Evolutionary conservation across 495 filamentous ascomycete species (phyloP), one percentile per base, ranked within the genome.

Genomic region (Talaromyces borbonicus): DNA sequence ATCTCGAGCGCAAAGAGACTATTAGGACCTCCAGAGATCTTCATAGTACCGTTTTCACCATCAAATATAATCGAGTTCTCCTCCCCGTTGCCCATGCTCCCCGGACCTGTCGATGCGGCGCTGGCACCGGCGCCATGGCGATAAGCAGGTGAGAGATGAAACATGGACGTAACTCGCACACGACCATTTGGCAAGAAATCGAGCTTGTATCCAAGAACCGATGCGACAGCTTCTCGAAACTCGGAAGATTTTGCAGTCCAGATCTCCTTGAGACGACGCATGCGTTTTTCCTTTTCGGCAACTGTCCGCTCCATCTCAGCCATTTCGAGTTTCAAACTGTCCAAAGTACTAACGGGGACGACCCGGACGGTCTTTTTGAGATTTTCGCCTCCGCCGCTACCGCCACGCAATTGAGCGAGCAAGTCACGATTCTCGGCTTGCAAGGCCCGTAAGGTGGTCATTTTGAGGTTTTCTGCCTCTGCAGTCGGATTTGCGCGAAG

Each of bases 21-120:
- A 54, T 87, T 78, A 4, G 87, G 86, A 0, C 92, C 92, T 4
- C 92, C 92, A 12, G 81, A 83, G 48, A 97, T 83, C 70, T 97
- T 97, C 92, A 98, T 98, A 18, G 87, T 95, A 20, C 92, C 80
- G 50, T 84, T 83, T 63, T 97, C 90, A 18, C 90, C 93, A 66
- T 99, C 92, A 64, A 99, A 97, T 1, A 95, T 78, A 49, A 99
- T 94, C 38, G 82, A 87, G 51, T 90, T 93, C 49, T 75, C 73
- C 52, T 66, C 69, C 4, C 61, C 69, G 32, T 67, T 61, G 44
- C 72, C 87, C 85, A 60, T 85, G 75, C 59, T 75, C 35, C 67
- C 77, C 45, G 63, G 59, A 0, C 66, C 68, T 3, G 38, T 14
- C 2, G 38, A 26, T 22, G 38, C 11, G 4, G 38, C n/a, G n/a